Evolutionary conservation across 164 flowering plant genomes (phyloP).

Genomic region (Chimonanthus salicifolius): DNA sequence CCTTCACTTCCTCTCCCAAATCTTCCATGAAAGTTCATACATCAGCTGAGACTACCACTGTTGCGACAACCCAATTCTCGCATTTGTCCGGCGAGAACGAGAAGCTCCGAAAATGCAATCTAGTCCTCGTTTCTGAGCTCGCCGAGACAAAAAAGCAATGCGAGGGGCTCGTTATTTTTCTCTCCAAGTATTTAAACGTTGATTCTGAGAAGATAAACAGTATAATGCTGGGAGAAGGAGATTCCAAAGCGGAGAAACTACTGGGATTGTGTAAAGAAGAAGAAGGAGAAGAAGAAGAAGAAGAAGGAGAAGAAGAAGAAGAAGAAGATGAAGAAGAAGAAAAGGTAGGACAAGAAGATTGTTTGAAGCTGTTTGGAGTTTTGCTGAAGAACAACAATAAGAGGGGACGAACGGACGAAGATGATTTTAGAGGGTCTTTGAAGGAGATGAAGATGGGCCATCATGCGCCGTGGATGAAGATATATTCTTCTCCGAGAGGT

Average conservation of each 20-base stretch:
- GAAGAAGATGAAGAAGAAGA: slow-evolving; percentile 9
- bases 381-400: slow-evolving; percentile 47
- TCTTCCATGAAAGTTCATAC: slow-evolving; percentile 32
- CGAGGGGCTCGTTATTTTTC: slow-evolving; percentile 50
- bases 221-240: slow-evolving; percentile 39
- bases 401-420: slow-evolving; percentile 19
- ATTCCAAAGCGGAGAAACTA: slow-evolving; percentile 6
- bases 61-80: slow-evolving; percentile 25
- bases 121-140: slow-evolving; percentile 57
- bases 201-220: slow-evolving; percentile 49
- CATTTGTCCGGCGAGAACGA: slow-evolving; percentile 67
- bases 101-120: slow-evolving; percentile 60
- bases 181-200: slow-evolving; percentile 49
- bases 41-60: slow-evolving; percentile 32
- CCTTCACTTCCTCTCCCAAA: slow-evolving; percentile 51
- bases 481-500: slow-evolving; percentile 4
- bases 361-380: slow-evolving; percentile 71
- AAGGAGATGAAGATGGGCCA: slow-evolving; percentile 36
- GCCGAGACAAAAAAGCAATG: slow-evolving; percentile 61
- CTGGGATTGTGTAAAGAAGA: neutral
- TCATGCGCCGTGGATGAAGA: slow-evolving; percentile 27
- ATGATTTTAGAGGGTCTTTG: slow-evolving; percentile 8
- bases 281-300: slow-evolving; percentile 10
- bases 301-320: slow-evolving; percentile 1
- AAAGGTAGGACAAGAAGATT: slow-evolving; percentile 11